A percentile compares a stretch with the other conserved stretches of the same genome.
Evolutionary conservation across 2,329 filamentous ascomycete species (phyloP).

Genomic region (Coniochaeta sp.): DNA sequence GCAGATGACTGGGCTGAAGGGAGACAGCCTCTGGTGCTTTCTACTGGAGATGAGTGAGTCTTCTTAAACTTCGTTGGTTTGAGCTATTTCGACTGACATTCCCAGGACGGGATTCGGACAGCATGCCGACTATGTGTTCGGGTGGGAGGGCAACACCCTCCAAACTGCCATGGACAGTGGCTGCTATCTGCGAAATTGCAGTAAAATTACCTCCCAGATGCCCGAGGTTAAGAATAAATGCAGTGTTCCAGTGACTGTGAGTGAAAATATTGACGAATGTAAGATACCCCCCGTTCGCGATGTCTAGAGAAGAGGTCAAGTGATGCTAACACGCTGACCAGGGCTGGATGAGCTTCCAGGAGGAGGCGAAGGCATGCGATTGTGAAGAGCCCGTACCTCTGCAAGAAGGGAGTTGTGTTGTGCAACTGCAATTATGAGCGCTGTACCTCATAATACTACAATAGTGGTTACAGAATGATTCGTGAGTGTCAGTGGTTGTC

Average conservation of each 20-base stretch:
- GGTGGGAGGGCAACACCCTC: slow-evolving; percentile 31
- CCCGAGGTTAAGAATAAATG: slow-evolving; percentile 23
- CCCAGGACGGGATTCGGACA: slow-evolving; percentile 26
- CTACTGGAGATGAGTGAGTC: slow-evolving; percentile 18
- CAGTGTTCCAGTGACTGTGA: slow-evolving; percentile 17
- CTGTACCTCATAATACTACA: too few relatives aligned
- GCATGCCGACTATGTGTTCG: slow-evolving; percentile 32
- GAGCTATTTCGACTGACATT: not conserved
- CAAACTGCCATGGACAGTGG: slow-evolving; percentile 24
- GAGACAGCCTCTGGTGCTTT: slow-evolving; percentile 22
- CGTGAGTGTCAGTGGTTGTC: too few relatives aligned
- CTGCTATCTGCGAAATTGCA: slow-evolving; percentile 4
- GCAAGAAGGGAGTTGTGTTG: too few relatives aligned
- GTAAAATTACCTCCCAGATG: slow-evolving; percentile 9
- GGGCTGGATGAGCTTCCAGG: not conserved
- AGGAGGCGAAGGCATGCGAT: not conserved
- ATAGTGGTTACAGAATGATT: too few relatives aligned
- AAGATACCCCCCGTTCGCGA: not conserved
- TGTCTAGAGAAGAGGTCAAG: not conserved
- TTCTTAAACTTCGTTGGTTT: not conserved
- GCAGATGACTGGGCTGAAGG: slow-evolving; percentile 22
- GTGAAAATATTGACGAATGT: slow-evolving; percentile 26
- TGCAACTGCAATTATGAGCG: too few relatives aligned
- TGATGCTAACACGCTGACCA: not conserved
- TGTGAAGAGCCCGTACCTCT: not conserved